phyloP scores from a whole-genome alignment of 73 alveolate genomes.

The Paraurostyla sp. region DNA sequence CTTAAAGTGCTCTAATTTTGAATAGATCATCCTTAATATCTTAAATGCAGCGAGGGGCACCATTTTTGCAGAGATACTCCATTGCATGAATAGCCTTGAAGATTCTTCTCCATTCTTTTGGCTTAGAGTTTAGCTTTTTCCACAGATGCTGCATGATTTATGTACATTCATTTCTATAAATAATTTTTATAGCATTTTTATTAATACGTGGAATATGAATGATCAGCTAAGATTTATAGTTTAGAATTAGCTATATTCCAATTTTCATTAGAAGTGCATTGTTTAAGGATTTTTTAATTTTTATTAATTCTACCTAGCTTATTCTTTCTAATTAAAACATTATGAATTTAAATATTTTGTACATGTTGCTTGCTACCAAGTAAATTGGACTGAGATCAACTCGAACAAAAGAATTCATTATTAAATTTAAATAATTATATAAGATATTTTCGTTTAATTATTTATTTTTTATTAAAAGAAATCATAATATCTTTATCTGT shows the following conservation, averaged over 20 bases:
- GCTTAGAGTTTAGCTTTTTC: constrained; percentile 65
- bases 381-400: no score
- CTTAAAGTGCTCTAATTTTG: constrained; percentile 68
- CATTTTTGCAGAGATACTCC: constrained; percentile 77
- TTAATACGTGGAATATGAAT: constrained; percentile 69
- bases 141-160: constrained; percentile 75
- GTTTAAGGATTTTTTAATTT: constrained; percentile 60
- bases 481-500: no score
- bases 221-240: constrained; percentile 76
- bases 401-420: no score
- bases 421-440: no score
- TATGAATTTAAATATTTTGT: neutral
- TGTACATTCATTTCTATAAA: constrained; percentile 66
- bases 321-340: constrained; percentile 38
- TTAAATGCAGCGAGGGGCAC: constrained; percentile 69
- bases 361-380: constrained; percentile 68
- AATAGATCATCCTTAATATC: constrained; percentile 74
- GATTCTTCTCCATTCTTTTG: constrained; percentile 82
- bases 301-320: constrained; percentile 59
- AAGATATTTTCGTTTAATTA: no score
- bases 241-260: constrained; percentile 77
- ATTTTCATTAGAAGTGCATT: constrained; percentile 76
- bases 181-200: neutral
- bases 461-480: no score
- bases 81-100: constrained; percentile 73